Evolutionary conservation across 1,139 yeast species (phyloP), one percentile per base, ranked within the genome.

Genomic region (Pichia sp.): DNA sequence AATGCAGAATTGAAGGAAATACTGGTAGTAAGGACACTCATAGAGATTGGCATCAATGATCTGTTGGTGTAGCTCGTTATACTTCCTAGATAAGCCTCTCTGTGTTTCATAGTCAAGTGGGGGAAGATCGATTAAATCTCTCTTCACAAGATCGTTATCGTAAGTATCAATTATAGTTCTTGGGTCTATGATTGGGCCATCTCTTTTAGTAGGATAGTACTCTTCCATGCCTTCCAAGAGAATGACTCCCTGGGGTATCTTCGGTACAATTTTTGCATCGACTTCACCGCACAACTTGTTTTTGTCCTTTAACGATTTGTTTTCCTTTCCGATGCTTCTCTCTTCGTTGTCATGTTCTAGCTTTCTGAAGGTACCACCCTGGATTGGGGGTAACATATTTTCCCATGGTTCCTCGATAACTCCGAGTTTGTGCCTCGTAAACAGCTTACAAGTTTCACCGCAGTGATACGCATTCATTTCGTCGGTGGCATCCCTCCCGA

Each of bases 401-500:
- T 75, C 76, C 96, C 96, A 90, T 4, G 74, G 73, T 55, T 74
- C 67, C 54, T 82, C 81, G 8, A 89, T 80, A 32, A 64, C 65
- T 1, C 96, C 97, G 11, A 90, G 75, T 56, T 73, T 78, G 79
- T 80, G 90, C 46, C 71, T 75, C 11, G 66, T 66, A 68, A 88
- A 85, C 0, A 69, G 67, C 2, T 61, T 55, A 13, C 78, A 70
- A 0, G 95, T 79, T 51, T 81, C 85, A 16, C 75, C 79, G 36
- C 82, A 71, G 66, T 90, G 96, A 65, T 88, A 86, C 11, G 92
- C 92, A 54, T 83, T 79, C 88, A 90, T 89, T 68, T 90, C 97
- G 67, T 89, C 95, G 0, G 95, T 84, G 8, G 96, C 96, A 70
- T 90, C 96, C 57, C 93, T 74, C 4, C 97, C 97, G 6, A 90